A percentile compares a stretch with the other conserved stretches of the same genome.
phyloP scores from a whole-genome alignment of 202 grass and related monocot genomes.

The Zizania palustris region DNA sequence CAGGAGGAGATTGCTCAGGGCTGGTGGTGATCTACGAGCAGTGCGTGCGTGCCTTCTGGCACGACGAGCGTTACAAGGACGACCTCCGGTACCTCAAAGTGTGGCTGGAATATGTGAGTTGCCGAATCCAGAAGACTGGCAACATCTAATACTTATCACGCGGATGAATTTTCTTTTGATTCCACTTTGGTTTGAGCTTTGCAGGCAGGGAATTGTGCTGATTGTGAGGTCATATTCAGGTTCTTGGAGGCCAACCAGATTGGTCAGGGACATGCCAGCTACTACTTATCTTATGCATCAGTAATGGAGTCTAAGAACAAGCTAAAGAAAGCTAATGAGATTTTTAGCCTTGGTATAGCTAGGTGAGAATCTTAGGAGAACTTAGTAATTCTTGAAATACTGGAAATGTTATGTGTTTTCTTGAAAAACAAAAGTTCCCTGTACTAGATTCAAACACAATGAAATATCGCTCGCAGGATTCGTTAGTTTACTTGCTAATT shows the following conservation, averaged over 20 bases:
- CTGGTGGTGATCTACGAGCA: slow-evolving; percentile 93
- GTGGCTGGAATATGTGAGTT: slow-evolving; percentile 95
- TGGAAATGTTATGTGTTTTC: background rate
- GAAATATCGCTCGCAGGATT: background rate
- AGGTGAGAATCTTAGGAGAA: slow-evolving; percentile 58
- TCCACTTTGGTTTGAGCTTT: background rate
- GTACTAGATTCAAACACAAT: background rate
- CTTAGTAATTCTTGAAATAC: background rate
- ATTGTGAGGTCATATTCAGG: slow-evolving; percentile 75
- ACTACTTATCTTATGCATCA: slow-evolving; percentile 67
- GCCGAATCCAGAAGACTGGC: background rate
- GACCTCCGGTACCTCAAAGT: slow-evolving; percentile 98
- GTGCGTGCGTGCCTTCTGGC: slow-evolving; percentile 90
- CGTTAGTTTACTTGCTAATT: slow-evolving; percentile 6
- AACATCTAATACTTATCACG: background rate
- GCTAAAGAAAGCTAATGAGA: slow-evolving; percentile 77
- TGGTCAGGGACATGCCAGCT: slow-evolving; percentile 69
- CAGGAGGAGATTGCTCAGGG: slow-evolving; percentile 80
- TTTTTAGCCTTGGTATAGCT: slow-evolving; percentile 80
- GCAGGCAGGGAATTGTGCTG: slow-evolving; percentile 73
- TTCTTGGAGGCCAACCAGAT: slow-evolving; percentile 93
- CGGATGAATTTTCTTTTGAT: background rate
- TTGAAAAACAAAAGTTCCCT: background rate
- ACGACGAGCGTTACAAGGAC: slow-evolving; percentile 73
- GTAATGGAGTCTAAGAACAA: slow-evolving; percentile 83